Percentiles rank a stretch among this genome's conserved stretches.
These are phyloP conservation scores for Erysimum pusillum DNA, from an alignment of 441 rosid genomes.

Conservation along the genomic window DNA sequence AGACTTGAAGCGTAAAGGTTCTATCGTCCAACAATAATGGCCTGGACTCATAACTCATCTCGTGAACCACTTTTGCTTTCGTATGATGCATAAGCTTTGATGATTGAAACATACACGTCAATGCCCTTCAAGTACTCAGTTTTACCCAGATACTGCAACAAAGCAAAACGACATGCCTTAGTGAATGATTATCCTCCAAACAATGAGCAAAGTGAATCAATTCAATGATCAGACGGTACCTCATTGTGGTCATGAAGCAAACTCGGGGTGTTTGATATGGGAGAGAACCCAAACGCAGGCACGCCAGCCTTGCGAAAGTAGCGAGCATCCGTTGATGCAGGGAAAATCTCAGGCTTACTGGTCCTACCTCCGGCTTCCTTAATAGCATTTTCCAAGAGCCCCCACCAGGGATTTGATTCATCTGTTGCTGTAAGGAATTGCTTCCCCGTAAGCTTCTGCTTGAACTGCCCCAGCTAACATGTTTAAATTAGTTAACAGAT, in stretches of 20 bases:
- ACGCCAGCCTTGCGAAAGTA: slow-evolving; percentile 72
- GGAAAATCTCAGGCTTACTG: slow-evolving; percentile 84
- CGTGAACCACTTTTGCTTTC: slow-evolving; percentile 47
- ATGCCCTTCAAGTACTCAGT: slow-evolving; percentile 88
- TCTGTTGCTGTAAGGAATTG: slow-evolving; percentile 67
- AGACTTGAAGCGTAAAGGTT: too few relatives aligned
- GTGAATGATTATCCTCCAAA: slow-evolving; percentile 13
- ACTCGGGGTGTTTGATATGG: slow-evolving; percentile 88
- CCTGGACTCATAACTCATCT: slow-evolving; percentile 58
- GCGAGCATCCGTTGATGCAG: slow-evolving; percentile 89
- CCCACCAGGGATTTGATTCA: slow-evolving; percentile 91
- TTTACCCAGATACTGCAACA: slow-evolving; percentile 78
- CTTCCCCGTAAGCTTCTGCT: slow-evolving; percentile 70
- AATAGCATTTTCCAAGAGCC: slow-evolving; percentile 76
- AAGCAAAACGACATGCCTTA: slow-evolving; percentile 23
- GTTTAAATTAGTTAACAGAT: slow-evolving; percentile 33
- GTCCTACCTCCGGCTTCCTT: slow-evolving; percentile 74
- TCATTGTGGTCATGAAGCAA: slow-evolving; percentile 96
- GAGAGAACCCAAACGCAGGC: slow-evolving; percentile 93
- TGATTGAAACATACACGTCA: slow-evolving; percentile 73
- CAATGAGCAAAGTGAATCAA: neutral
- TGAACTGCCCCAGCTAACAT: slow-evolving; percentile 73
- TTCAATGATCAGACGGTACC: slow-evolving; percentile 49
- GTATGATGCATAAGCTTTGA: slow-evolving; percentile 70
- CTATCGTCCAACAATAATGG: neutral